Percentiles rank a stretch among this genome's conserved stretches.
These are phyloP conservation scores for maize (Zea mays) DNA, from an alignment of 176 grass and related monocot species.

Conservation along the genomic window DNA sequence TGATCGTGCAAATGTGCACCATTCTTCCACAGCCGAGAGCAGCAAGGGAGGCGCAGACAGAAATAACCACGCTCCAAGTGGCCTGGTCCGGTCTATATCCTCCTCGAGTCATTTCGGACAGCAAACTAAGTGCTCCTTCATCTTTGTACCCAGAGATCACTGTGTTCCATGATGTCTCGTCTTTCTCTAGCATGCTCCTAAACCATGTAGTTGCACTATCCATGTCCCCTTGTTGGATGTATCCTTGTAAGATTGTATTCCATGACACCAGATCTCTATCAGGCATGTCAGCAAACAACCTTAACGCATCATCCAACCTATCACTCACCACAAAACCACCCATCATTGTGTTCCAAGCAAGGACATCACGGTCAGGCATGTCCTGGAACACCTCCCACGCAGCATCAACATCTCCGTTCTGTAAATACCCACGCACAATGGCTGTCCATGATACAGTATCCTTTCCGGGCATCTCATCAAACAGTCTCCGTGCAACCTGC, in stretches of 20 bases:
- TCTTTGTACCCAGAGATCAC: slow-evolving; percentile 64
- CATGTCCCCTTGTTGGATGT: slow-evolving; percentile 59
- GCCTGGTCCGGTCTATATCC: slow-evolving; percentile 69
- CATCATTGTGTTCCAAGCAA: slow-evolving; percentile 85
- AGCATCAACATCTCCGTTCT: slow-evolving; percentile 44
- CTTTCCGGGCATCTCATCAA: slow-evolving; percentile 58
- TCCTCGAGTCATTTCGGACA: slow-evolving; percentile 56
- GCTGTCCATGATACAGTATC: slow-evolving; percentile 70
- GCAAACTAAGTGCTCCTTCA: slow-evolving; percentile 53
- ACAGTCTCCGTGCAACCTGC: slow-evolving; percentile 47
- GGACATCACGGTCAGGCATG: slow-evolving; percentile 59
- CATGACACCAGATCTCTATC: slow-evolving; percentile 64
- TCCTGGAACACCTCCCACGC: slow-evolving; percentile 58
- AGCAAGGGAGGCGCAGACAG: slow-evolving; percentile 65
- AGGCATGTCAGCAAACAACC: slow-evolving; percentile 62
- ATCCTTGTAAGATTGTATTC: slow-evolving; percentile 78
- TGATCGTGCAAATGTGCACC: slow-evolving; percentile 44
- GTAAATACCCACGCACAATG: slow-evolving; percentile 62
- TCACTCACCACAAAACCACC: slow-evolving; percentile 55
- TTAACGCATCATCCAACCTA: slow-evolving; percentile 63
- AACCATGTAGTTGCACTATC: slow-evolving; percentile 61
- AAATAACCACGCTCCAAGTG: slow-evolving; percentile 54
- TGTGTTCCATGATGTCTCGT: slow-evolving; percentile 73
- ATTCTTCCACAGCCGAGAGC: slow-evolving; percentile 69
- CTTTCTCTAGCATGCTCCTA: slow-evolving; percentile 53